Conservation (phyloP, 148 eudicot species). For the Polygonum maritimum region DNA sequence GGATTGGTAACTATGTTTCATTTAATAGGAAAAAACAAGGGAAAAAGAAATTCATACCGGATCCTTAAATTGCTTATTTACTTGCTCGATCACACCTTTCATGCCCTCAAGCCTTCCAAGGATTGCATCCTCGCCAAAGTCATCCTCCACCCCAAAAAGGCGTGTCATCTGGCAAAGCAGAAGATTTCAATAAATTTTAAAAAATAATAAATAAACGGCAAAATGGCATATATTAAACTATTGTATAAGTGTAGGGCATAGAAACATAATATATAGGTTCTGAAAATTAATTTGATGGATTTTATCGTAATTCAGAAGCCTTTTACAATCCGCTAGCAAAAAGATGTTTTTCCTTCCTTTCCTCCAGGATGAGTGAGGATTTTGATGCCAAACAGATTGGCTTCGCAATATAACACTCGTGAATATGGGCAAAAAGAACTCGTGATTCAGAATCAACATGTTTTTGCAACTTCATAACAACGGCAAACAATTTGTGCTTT, state of each 20-base stretch:
- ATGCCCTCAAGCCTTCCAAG: slow-evolving; percentile 90
- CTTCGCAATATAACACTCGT: neutral
- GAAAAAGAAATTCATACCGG: slow-evolving; percentile 48
- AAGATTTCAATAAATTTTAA: neutral
- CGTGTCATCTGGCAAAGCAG: slow-evolving; percentile 60
- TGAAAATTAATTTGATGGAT: too few species aligned
- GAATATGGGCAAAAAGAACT: neutral
- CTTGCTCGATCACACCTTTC: slow-evolving; percentile 93
- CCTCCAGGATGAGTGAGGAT: neutral
- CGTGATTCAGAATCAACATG: neutral
- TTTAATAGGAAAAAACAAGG: neutral
- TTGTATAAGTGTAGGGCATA: neutral
- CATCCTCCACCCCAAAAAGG: slow-evolving; percentile 75
- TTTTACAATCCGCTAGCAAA: neutral
- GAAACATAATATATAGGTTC: neutral
- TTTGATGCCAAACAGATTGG: neutral
- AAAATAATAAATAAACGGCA: neutral
- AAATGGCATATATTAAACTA: neutral
- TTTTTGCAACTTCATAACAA: slow-evolving; percentile 1
- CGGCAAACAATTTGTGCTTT: neutral
- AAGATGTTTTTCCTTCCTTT: neutral
- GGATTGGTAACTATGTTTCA: neutral
- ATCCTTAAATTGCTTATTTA: slow-evolving; percentile 86
- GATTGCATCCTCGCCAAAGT: slow-evolving; percentile 89
- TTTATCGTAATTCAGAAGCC: neutral